These are phyloP conservation scores for Boletales sp. DNA, from an alignment of 768 basidiomycete species.

Conservation along the genomic window DNA sequence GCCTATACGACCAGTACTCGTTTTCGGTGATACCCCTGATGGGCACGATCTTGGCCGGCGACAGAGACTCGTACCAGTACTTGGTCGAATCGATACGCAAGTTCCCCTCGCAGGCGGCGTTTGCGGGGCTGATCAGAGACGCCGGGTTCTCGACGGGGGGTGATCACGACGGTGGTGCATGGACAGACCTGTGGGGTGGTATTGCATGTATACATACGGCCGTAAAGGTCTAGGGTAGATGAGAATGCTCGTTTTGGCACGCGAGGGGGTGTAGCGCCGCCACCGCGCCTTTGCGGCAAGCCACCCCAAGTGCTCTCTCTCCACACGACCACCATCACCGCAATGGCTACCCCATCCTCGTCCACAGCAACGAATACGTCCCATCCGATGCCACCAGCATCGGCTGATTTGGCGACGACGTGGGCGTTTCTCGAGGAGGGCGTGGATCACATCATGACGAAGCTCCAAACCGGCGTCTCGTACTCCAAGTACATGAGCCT, in stretches of 20 bases:
- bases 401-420: constrained; percentile 74
- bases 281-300: constrained; percentile 24
- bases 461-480: constrained; percentile 82
- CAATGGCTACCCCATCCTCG: constrained; percentile 29
- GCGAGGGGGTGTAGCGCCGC: constrained; percentile 23
- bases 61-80: constrained; percentile 95
- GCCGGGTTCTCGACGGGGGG: constrained; percentile 77
- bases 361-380: constrained; percentile 28
- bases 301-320: constrained; percentile 3
- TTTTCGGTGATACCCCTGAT: constrained; percentile 93
- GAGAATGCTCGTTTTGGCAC: constrained; percentile 1
- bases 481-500: constrained; percentile 85
- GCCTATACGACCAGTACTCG: constrained; percentile 91
- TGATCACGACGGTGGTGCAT: constrained; percentile 77
- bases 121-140: constrained; percentile 83
- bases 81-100: constrained; percentile 94
- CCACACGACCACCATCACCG: constrained; percentile 29
- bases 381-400: constrained; percentile 59
- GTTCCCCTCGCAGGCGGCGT: constrained; percentile 86
- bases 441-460: constrained; percentile 91
- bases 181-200: constrained; percentile 84
- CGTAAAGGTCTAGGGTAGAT: constrained; percentile 61
- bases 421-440: constrained; percentile 85
- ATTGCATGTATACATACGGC: constrained; percentile 83
- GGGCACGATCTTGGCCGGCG: constrained; percentile 95